Percentiles rank a stretch among this genome's conserved stretches.
Conservation (phyloP, 2,329 filamentous ascomycete genomes). For the Elsinoe ampelina region DNA sequence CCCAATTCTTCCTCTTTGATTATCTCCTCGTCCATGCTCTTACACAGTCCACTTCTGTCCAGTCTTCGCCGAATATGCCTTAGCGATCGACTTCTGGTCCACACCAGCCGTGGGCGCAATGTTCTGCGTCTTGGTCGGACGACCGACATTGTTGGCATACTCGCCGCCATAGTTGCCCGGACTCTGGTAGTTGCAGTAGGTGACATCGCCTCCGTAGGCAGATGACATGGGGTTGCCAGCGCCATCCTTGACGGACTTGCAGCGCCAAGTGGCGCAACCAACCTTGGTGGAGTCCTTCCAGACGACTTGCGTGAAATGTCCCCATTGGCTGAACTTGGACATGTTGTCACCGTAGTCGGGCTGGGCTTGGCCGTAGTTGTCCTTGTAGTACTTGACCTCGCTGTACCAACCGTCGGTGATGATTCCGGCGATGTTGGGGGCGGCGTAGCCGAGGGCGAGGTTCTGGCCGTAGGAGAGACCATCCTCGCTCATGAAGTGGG, state of each 20-base stretch:
- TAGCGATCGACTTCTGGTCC: background rate
- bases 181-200: constrained; percentile 6
- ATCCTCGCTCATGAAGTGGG: constrained; percentile 6
- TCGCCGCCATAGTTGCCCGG: constrained; percentile 1
- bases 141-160: constrained; percentile 5
- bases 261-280: constrained; percentile 24
- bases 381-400: constrained; percentile 4
- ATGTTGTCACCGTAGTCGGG: constrained; percentile 5
- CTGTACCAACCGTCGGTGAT: constrained; percentile 5
- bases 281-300: constrained; percentile 30
- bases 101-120: background rate
- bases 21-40: background rate
- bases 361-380: constrained; percentile 14
- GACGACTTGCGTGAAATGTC: constrained; percentile 33
- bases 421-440: background rate
- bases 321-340: constrained; percentile 14
- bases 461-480: constrained; percentile 7
- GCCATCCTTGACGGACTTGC: constrained; percentile 1
- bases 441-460: constrained; percentile 3
- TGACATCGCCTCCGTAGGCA: constrained; percentile 6
- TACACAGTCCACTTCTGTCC: background rate
- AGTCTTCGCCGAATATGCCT: background rate
- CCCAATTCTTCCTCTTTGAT: background rate
- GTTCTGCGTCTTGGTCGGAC: background rate
- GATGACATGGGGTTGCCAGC: background rate